These are phyloP conservation scores for Penicillium argentinense DNA, from an alignment of 495 filamentous ascomycete genomes.

Conservation along the genomic window DNA sequence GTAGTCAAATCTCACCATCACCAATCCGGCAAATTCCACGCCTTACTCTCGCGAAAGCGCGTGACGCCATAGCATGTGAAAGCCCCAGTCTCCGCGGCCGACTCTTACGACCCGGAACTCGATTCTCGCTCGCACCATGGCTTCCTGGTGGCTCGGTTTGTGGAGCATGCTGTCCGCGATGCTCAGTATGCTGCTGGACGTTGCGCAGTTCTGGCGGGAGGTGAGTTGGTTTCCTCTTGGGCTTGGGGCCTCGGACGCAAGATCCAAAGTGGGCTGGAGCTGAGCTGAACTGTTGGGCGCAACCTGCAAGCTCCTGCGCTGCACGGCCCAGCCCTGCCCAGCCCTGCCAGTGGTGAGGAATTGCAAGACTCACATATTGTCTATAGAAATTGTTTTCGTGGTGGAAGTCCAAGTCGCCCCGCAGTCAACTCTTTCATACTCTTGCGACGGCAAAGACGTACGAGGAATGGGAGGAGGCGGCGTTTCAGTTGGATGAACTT, in stretches of 20 bases:
- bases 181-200: conserved; percentile 58
- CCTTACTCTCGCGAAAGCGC: not conserved
- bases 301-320: not conserved
- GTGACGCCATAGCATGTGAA: conserved; percentile 43
- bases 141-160: conserved; percentile 25
- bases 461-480: conserved; percentile 82
- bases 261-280: not conserved
- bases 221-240: too few species aligned
- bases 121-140: conserved; percentile 18
- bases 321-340: too few species aligned
- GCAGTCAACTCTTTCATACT: conserved; percentile 28
- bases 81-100: conserved; percentile 14
- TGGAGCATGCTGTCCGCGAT: conserved; percentile 43
- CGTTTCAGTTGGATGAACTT: conserved; percentile 74
- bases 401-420: conserved; percentile 42
- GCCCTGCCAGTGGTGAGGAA: too few species aligned
- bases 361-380: not conserved
- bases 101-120: conserved; percentile 7
- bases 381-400: conserved; percentile 37
- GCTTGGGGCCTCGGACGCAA: too few species aligned
- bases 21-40: too few species aligned
- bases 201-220: conserved; percentile 62
- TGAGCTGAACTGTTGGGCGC: not conserved
- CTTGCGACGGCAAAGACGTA: conserved; percentile 66
- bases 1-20: too few species aligned